A percentile compares a stretch with the other conserved stretches of the same genome.
These are phyloP conservation scores for Candida caryicola DNA, from an alignment of 805 yeast species.

Conservation along the genomic window DNA sequence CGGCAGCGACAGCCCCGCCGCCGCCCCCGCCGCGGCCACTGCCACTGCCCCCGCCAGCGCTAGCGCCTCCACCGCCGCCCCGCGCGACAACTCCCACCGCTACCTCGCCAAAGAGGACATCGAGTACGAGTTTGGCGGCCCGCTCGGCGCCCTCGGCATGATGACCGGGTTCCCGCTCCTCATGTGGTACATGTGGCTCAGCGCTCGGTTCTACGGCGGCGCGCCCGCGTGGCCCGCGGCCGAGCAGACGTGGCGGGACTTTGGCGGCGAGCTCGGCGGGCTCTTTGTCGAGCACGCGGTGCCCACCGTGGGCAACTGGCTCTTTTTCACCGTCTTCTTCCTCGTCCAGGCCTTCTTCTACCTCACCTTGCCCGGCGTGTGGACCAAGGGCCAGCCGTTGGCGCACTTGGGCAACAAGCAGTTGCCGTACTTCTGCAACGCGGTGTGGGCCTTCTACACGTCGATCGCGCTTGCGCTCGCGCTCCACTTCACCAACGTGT, in stretches of 20 bases:
- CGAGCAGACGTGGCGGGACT: constrained; percentile 54
- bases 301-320: constrained; percentile 63
- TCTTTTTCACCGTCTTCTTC: constrained; percentile 68
- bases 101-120: constrained; percentile 46
- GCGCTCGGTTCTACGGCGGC: constrained; percentile 78
- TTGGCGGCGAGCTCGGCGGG: constrained; percentile 36
- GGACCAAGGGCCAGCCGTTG: constrained; percentile 94
- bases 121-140: constrained; percentile 93
- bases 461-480: constrained; percentile 55
- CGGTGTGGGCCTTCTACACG: constrained; percentile 78
- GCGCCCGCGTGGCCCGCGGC: constrained; percentile 63
- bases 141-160: constrained; percentile 87
- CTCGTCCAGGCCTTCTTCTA: constrained; percentile 69
- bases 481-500: constrained; percentile 72
- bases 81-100: not conserved
- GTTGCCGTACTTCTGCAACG: constrained; percentile 91
- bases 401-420: constrained; percentile 75
- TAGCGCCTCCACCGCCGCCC: not conserved
- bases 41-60: not conserved
- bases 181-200: constrained; percentile 97
- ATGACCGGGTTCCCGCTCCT: constrained; percentile 86
- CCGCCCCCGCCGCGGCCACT: not conserved
- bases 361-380: constrained; percentile 84
- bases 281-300: constrained; percentile 51
- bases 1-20: not conserved